Evolutionary conservation across 2,329 filamentous ascomycete genomes (phyloP), one percentile per base, ranked within the genome.

Genomic region (Botrytis hyacinthi): DNA sequence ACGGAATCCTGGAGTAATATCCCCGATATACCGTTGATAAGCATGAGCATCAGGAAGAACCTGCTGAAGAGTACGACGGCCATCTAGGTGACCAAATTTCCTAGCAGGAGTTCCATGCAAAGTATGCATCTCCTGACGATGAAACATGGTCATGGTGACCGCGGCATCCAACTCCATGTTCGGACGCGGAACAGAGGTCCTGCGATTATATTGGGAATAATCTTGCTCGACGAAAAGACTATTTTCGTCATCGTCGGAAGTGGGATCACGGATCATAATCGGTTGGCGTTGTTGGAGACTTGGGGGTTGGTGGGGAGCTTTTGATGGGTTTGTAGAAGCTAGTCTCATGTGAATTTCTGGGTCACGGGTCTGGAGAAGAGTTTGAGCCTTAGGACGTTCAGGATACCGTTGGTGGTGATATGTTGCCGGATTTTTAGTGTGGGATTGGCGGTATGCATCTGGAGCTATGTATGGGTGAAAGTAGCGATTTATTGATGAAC

Each of bases 61-160:
- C 7, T 54, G 26, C 26, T 29, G 37, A 10, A 54, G 1, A 9
- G 1, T 1, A 54, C 46, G 26, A n/a, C 9, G 16, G 1, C 9
- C 18, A 32, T 20, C 37, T 0, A 6, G 1, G 4, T 26, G 20
- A 7, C 3, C 26, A 32, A 16, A 37, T 1, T 10, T 18, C 22
- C 6, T 8, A 26, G 6, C 3, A 5, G 32, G 18, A 2, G 18
- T 18, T 5, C n/a, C 9, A 26, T 32, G 48, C 10, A 57, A 37
- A 3, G 10, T 32, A 10, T 57, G 48, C 48, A 57, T 42, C n/a
- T 57, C 48, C 8, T 68, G 65, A 5, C 26, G 26, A n/a, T n/a
- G 48, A 29, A 68, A 68, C 48, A 68, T 68, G 8, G 66, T 32
- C 66, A 69, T 69, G 6, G 66, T 69, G 4, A 22, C 48, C 1